Evolutionary conservation across 805 yeast species (phyloP).

Genomic region (Candida sithepensis): DNA sequence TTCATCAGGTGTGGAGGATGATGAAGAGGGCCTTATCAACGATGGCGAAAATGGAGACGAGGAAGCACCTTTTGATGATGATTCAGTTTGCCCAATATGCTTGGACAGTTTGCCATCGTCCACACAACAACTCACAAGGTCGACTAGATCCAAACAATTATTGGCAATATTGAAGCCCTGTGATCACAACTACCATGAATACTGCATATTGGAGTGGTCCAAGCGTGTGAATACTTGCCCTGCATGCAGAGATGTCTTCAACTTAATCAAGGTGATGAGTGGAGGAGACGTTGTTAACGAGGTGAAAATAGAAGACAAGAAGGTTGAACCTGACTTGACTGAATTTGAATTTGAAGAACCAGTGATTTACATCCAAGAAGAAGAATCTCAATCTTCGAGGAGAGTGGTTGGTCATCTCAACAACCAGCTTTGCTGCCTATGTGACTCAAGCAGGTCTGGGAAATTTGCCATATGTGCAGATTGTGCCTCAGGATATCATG

Average conservation of each 20-base stretch:
- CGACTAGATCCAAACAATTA: constrained; percentile 23
- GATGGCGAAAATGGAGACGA: background rate
- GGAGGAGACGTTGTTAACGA: constrained; percentile 14
- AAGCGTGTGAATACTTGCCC: constrained; percentile 35
- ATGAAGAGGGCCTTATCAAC: background rate
- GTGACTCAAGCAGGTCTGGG: constrained; percentile 26
- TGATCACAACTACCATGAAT: constrained; percentile 32
- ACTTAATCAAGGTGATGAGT: constrained; percentile 19
- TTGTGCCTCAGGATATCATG: constrained; percentile 32
- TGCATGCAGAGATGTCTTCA: constrained; percentile 28
- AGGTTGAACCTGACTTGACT: constrained; percentile 22
- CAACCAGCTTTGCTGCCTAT: constrained; percentile 29
- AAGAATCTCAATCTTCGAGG: constrained; percentile 1
- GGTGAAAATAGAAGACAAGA: constrained; percentile 20
- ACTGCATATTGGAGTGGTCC: constrained; percentile 34
- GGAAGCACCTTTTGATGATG: constrained; percentile 2
- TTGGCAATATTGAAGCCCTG: constrained; percentile 32
- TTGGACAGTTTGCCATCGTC: constrained; percentile 24
- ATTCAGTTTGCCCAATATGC: constrained; percentile 30
- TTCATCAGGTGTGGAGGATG: background rate
- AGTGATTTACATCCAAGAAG: constrained; percentile 4
- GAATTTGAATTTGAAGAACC: constrained; percentile 14
- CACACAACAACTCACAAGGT: constrained; percentile 9
- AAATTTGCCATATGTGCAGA: constrained; percentile 29
- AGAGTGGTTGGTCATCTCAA: constrained; percentile 15